These are phyloP conservation scores for Nothopassalora personata DNA, from an alignment of 2,329 filamentous ascomycete species.

Conservation along the genomic window DNA sequence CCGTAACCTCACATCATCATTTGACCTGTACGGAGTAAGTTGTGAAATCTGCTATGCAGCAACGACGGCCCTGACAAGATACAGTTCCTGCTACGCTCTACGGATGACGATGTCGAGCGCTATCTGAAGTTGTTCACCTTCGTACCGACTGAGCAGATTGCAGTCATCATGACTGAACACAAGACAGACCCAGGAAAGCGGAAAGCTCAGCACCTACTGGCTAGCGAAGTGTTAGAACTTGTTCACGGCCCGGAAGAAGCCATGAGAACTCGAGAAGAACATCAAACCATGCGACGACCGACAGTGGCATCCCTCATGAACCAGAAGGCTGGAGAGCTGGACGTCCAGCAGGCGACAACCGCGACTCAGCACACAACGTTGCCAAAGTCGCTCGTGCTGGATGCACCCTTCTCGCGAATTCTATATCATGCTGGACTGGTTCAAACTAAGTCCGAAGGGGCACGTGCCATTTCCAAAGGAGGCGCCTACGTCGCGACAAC, in stretches of 20 bases:
- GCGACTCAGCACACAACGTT: slow-evolving; percentile 23
- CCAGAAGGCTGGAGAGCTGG: neutral
- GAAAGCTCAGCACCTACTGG: slow-evolving; percentile 75
- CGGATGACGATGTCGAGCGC: slow-evolving; percentile 74
- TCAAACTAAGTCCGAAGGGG: slow-evolving; percentile 27
- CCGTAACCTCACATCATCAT: slow-evolving; percentile 68
- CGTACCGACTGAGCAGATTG: slow-evolving; percentile 65
- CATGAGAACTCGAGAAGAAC: slow-evolving; percentile 54
- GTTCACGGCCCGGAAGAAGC: slow-evolving; percentile 68
- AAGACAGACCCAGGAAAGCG: slow-evolving; percentile 62
- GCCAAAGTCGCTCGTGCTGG: slow-evolving; percentile 25
- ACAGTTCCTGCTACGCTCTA: slow-evolving; percentile 76
- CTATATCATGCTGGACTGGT: slow-evolving; percentile 31
- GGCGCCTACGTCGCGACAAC: slow-evolving; percentile 31
- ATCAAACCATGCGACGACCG: slow-evolving; percentile 41
- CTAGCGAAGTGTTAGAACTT: slow-evolving; percentile 73
- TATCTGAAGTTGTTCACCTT: slow-evolving; percentile 91
- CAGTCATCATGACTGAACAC: slow-evolving; percentile 63
- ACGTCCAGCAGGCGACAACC: slow-evolving; percentile 9
- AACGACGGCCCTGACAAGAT: slow-evolving; percentile 1
- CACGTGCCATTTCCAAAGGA: slow-evolving; percentile 28
- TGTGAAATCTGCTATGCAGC: neutral
- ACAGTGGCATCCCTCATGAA: slow-evolving; percentile 19
- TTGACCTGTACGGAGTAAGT: slow-evolving; percentile 72
- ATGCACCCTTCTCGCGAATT: slow-evolving; percentile 26